phyloP scores from a whole-genome alignment of 345 rosid species.

The Excoecaria cochinchinensis region DNA sequence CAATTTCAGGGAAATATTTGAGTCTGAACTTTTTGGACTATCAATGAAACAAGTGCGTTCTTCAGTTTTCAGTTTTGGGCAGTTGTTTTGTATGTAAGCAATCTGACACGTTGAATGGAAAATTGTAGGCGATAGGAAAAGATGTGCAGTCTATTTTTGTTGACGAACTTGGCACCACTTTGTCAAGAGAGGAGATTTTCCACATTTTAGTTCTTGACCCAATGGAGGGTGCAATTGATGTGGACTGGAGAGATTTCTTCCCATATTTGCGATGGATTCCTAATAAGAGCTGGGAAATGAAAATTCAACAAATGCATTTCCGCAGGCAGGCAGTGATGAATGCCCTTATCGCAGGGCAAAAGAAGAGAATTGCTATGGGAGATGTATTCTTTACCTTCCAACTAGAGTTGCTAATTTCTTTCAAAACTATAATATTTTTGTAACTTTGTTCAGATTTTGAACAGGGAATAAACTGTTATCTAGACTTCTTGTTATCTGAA shows the following conservation, averaged over 20 bases:
- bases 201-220: slow-evolving; percentile 57
- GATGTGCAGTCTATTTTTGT: slow-evolving; percentile 64
- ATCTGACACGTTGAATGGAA: not conserved
- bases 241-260: slow-evolving; percentile 97
- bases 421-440: not conserved
- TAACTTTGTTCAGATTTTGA: slow-evolving; percentile 8
- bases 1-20: slow-evolving; percentile 73
- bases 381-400: slow-evolving; percentile 32
- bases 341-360: slow-evolving; percentile 54
- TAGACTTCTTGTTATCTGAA: slow-evolving; percentile 60
- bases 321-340: slow-evolving; percentile 64
- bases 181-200: slow-evolving; percentile 57
- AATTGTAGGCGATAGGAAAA: slow-evolving; percentile 57
- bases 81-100: not conserved
- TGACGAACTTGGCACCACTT: slow-evolving; percentile 54
- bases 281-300: slow-evolving; percentile 48
- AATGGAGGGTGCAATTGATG: slow-evolving; percentile 82
- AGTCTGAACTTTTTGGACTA: slow-evolving; percentile 66
- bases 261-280: slow-evolving; percentile 86
- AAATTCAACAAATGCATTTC: slow-evolving; percentile 42
- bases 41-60: slow-evolving; percentile 67
- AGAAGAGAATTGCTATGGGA: slow-evolving; percentile 49
- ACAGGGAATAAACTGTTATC: slow-evolving; percentile 59
- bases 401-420: not conserved
- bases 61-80: not conserved